Evolutionary conservation across 2,329 filamentous ascomycete species (phyloP), one percentile per base, ranked within the genome.

Genomic region (Colletotrichum theobromicola): DNA sequence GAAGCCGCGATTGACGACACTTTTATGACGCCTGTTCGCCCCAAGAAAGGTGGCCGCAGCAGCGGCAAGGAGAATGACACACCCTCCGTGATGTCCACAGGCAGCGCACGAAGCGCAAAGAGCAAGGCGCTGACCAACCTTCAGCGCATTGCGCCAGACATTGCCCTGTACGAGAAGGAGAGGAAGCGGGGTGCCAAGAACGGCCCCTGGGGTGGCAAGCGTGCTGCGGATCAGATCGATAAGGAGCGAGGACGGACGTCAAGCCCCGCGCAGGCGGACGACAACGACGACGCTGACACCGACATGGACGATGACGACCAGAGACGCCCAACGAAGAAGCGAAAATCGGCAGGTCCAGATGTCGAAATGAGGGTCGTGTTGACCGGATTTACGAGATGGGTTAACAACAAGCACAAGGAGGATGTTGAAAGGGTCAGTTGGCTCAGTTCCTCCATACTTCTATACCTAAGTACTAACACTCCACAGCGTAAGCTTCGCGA

Each of bases 161-260:
- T 98, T 80, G 93, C 93, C 3, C 87, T 97, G 35, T 99, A 97
- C 80, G 94, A 98, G 80, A 98, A 97, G 81, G 97, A 99, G 85
- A 95, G 91, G 87, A 98, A 98, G 85, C 92, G 97, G 24, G 32
- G 60, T 16, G 80, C 81, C 75, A 91, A 89, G 76, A 84, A 86
- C 34, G 85, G 84, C 3, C 87, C 88, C 0, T 93, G 91, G 88
- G 91, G 92, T 28, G 91, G 91, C 26, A 93, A 92, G 79, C 87
- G 91, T 64, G 91, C 91, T 1, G 88, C 90, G 4, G 89, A 92
- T 69, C 83, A 87, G 72, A 86, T 90, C 21, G 91, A 93, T 70
- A 89, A 88, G 78, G 68, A 75, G n/a, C 60, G 70, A 3, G 72
- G 72, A 6, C 68, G 75, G 28, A 75, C 72, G n/a, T 75, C 75